Evolutionary conservation across 1,284 basidiomycete species (phyloP).

Genomic region (Sporisorium scitamineum): DNA sequence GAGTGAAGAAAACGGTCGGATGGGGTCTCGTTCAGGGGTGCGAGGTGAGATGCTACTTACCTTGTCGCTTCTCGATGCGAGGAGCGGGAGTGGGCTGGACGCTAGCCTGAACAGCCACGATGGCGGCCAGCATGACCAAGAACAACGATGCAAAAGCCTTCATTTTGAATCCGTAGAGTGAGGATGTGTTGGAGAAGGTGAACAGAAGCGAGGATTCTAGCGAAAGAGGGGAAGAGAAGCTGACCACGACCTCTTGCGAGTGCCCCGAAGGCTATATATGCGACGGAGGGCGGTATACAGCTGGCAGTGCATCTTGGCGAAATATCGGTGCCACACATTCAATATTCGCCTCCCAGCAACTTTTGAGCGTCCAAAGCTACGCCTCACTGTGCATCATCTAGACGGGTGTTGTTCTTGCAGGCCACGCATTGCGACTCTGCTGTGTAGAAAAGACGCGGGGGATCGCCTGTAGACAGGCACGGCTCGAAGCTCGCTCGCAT

Average conservation of each 20-base stretch:
- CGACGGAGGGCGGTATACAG: neutral
- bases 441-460: neutral
- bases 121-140: constrained; percentile 22
- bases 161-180: constrained; percentile 7
- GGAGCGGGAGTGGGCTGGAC: constrained; percentile 39
- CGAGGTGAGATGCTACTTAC: constrained; percentile 8
- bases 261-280: neutral
- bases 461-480: neutral
- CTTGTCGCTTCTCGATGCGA: constrained; percentile 36
- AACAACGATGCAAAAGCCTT: constrained; percentile 38
- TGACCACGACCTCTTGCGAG: neutral
- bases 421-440: neutral
- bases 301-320: neutral
- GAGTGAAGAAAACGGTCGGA: no score
- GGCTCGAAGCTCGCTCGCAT: neutral
- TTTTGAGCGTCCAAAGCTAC: neutral
- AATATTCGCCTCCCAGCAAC: no score
- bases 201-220: neutral
- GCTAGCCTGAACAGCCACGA: constrained; percentile 29
- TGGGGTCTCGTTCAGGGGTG: neutral
- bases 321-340: neutral
- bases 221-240: neutral
- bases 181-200: neutral
- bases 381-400: neutral
- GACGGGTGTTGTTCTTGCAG: neutral